Conservation (phyloP, 2,329 filamentous ascomycete genomes). For the Coniochaeta prunicola region DNA sequence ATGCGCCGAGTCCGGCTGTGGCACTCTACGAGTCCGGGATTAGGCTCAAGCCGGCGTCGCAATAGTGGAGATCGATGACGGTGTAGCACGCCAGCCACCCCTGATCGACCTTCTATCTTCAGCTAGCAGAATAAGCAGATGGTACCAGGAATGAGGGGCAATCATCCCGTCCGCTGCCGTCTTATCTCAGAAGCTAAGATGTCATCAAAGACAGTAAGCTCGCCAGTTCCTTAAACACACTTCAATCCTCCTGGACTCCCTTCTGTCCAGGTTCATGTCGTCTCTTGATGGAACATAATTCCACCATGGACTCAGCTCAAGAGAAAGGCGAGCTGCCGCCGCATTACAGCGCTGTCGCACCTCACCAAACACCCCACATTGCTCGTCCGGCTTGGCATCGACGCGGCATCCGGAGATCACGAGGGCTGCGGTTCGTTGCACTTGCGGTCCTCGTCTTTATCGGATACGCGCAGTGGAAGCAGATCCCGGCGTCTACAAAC, state of each 20-base stretch:
- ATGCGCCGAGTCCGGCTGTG: no score
- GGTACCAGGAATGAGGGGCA: neutral
- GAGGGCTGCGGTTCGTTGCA: constrained; percentile 33
- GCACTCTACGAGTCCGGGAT: no score
- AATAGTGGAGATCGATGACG: constrained; percentile 1
- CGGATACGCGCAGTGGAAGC: constrained; percentile 35
- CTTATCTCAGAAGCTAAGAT: neutral
- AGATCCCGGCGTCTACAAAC: constrained; percentile 18
- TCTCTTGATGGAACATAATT: neutral
- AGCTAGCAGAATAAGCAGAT: neutral
- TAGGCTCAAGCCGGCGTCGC: neutral
- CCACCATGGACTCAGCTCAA: constrained; percentile 2
- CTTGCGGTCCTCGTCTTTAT: constrained; percentile 43
- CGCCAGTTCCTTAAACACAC: neutral
- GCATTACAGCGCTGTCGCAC: constrained; percentile 28
- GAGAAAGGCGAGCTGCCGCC: constrained; percentile 38
- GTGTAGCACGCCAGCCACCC: neutral
- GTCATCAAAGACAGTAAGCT: neutral
- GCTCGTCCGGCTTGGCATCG: constrained; percentile 17
- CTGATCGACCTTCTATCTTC: constrained; percentile 1
- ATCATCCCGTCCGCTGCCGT: no score
- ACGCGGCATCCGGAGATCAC: constrained; percentile 30
- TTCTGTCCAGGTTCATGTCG: neutral
- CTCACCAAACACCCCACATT: constrained; percentile 2
- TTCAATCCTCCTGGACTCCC: neutral